Conservation (phyloP, 2,329 filamentous ascomycete species). For the Ceratocystis destructans region DNA sequence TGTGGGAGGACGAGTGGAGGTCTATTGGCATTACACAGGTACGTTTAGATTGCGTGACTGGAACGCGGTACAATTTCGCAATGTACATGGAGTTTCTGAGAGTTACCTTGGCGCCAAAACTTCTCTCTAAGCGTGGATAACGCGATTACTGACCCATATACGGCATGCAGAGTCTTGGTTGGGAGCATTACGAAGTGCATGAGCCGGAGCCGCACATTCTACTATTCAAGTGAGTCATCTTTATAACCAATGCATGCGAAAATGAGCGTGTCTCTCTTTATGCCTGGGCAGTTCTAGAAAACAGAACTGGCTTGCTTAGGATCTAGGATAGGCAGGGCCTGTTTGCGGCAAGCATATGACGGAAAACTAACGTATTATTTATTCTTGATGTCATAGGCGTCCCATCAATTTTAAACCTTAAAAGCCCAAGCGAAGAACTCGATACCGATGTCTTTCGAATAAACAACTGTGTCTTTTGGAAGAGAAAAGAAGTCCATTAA, state of each 20-base stretch:
- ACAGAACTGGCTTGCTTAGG: neutral
- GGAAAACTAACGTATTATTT: constrained; percentile 11
- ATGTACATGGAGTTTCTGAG: neutral
- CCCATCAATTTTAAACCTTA: constrained; percentile 54
- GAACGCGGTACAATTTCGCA: too few relatives aligned
- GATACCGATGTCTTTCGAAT: neutral
- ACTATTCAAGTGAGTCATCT: constrained; percentile 74
- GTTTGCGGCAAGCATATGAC: neutral
- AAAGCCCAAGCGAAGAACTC: neutral
- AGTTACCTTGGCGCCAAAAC: neutral
- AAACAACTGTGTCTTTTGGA: constrained; percentile 1
- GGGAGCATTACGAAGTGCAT: constrained; percentile 99
- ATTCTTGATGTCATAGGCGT: constrained; percentile 38
- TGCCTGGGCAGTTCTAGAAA: neutral
- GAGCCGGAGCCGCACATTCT: constrained; percentile 97
- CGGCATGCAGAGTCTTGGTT: constrained; percentile 69
- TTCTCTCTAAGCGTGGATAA: neutral
- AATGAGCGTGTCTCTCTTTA: neutral
- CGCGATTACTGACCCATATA: neutral
- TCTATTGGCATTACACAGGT: constrained; percentile 95
- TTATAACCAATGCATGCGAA: too few relatives aligned
- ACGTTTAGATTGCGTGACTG: constrained; percentile 23
- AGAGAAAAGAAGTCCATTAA: constrained; percentile 13
- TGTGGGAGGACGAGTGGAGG: constrained; percentile 99
- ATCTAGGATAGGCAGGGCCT: neutral